Evolutionary conservation across 352 stramenopile genomes (phyloP).

Genomic region (Ophiocytium majus): DNA sequence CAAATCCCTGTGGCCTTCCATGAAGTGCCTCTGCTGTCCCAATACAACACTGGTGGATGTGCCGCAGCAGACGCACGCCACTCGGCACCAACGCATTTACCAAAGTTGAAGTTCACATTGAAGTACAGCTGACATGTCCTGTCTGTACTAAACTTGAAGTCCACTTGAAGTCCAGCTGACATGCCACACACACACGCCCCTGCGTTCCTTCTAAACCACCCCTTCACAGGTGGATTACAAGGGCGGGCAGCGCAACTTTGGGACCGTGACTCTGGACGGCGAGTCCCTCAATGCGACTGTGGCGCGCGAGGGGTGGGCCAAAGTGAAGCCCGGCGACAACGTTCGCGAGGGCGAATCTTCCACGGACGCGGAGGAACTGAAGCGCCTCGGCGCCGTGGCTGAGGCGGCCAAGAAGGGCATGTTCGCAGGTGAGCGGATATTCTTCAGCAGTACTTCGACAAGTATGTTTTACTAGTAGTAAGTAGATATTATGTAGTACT

Average conservation of each 20-base stretch:
- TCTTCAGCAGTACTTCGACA: no score
- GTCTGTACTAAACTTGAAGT: neutral
- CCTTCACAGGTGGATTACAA: constrained; percentile 55
- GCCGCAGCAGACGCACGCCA: no score
- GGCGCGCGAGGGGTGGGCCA: constrained; percentile 47
- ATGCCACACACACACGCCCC: no score
- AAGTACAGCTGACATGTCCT: neutral
- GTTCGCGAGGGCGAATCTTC: constrained; percentile 6
- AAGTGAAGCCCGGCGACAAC: constrained; percentile 34
- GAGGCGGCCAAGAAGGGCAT: constrained; percentile 47
- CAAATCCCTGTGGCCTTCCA: no score
- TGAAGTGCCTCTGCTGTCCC: no score
- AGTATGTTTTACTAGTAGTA: no score
- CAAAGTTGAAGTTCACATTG: no score
- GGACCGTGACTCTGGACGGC: constrained; percentile 42
- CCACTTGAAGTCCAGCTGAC: constrained; percentile 20
- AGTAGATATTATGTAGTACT: no score
- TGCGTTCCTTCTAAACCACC: no score
- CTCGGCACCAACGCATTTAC: no score
- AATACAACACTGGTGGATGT: no score
- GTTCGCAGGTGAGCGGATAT: constrained; percentile 35
- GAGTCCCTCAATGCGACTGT: constrained; percentile 43
- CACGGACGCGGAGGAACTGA: constrained; percentile 16
- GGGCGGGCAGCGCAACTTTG: constrained; percentile 52
- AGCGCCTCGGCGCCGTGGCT: constrained; percentile 34